Base-by-base conservation (phyloP, 192 early-diverging fungal species). In the Linnemannia schmuckeri region DNA sequence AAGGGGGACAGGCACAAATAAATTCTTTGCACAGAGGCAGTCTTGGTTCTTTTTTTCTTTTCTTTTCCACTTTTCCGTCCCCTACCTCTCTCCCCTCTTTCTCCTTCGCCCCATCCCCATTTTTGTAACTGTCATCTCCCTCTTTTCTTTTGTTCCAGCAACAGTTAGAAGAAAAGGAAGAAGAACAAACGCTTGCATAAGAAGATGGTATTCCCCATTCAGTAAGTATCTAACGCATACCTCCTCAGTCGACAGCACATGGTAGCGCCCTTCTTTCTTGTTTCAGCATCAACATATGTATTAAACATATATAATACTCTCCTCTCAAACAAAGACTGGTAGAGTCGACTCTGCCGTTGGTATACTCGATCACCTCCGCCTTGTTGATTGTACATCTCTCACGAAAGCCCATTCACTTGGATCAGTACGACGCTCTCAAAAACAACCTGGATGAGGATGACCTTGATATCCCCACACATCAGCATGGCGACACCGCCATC, bases 391-490 rank as follows among this genome's bases (percentile, higher is more conserved):
- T 63, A 30, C 61, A 30, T 30, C 61, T 63, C 27, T 63, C 61
- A 63, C 61, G 61, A 63, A 63, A 63, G 61, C 61, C 61, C 30
- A 63, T 63, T 63, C 61, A 63, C 30, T 9, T 63, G 27, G 61
- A 63, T 63, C 61, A 63, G 33, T 63, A 63, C 30, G 61, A 63
- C 61, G 61, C 61, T 30, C 9, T 63, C 30, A 63, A 63, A 30
- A 10, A 33, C 61, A 63, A 33, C 27, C 61, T 63, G 61, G 27
- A 63, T 13, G 61, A 63, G 61, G 61, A 63, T 9, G 61, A 63
- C 61, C n/a, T 30, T 63, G 27, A 63, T 63, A 63, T 9, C 61
- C 61, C 30, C n/a, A 30, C 61, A 63, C 61, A 63, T 30, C 61
- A 63, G 30, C 61, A 63, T 63, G 61, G 61, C 10, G 61, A 63